A percentile compares a stretch with the other conserved stretches of the same genome.
Evolutionary conservation across 371 early-diverging fungal genomes (phyloP).

Genomic region (Circinella minor): DNA sequence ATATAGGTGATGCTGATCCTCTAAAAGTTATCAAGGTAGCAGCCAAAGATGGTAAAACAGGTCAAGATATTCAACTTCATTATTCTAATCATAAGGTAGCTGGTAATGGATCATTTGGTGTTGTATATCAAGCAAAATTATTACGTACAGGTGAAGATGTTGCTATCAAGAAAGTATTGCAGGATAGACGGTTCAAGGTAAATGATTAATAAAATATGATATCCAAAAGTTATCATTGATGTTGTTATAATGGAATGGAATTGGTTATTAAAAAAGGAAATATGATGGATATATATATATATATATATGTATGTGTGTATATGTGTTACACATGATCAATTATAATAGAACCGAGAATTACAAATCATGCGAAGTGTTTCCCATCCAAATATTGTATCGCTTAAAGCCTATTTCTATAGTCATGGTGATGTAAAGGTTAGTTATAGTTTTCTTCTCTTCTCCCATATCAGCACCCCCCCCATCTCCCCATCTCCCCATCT

Average conservation of each 20-base stretch:
- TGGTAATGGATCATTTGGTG: slow-evolving; percentile 96
- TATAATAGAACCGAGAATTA: slow-evolving; percentile 82
- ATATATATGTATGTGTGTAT: too few species aligned
- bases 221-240: too few species aligned
- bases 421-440: slow-evolving; percentile 63
- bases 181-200: slow-evolving; percentile 95
- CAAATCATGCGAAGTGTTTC: slow-evolving; percentile 87
- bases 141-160: slow-evolving; percentile 77
- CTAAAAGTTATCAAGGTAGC: slow-evolving; percentile 50
- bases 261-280: too few species aligned
- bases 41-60: slow-evolving; percentile 85
- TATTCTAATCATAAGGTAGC: slow-evolving; percentile 90
- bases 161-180: slow-evolving; percentile 96
- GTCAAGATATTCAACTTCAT: slow-evolving; percentile 80
- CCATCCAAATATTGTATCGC: slow-evolving; percentile 85
- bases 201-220: not conserved
- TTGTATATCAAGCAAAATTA: slow-evolving; percentile 92
- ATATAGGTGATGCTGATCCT: slow-evolving; percentile 58
- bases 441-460: not conserved
- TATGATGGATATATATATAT: too few species aligned
- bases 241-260: too few species aligned
- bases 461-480: too few species aligned
- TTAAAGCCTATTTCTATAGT: slow-evolving; percentile 85
- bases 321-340: not conserved
- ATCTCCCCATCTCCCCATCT: too few species aligned